A percentile compares a stretch with the other conserved stretches of the same genome.
These are phyloP conservation scores for Psophocarpus tetragonolobus DNA, from an alignment of 306 rosid genomes.

Conservation along the genomic window DNA sequence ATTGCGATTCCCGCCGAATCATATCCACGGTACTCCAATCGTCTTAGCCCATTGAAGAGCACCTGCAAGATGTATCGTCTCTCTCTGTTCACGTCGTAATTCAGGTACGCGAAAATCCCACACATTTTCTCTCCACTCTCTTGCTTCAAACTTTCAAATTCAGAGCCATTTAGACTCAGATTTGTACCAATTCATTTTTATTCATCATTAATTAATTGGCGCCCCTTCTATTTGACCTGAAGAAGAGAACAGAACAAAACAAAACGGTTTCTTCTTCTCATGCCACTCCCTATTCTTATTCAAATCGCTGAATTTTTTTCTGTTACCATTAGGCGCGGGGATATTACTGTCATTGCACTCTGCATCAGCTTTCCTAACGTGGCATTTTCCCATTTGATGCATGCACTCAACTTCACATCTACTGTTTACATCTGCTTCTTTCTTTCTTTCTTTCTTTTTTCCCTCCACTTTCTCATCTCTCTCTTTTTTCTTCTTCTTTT, in stretches of 20 bases:
- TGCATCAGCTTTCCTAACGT: conserved; percentile 27
- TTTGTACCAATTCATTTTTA: not conserved
- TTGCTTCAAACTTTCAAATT: not conserved
- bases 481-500: not conserved
- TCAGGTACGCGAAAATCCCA: conserved; percentile 97
- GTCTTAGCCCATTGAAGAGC: conserved; percentile 82
- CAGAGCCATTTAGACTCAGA: not conserved
- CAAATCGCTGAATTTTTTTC: not conserved
- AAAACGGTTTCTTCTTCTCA: not conserved
- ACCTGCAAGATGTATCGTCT: conserved; percentile 87
- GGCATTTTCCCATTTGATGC: conserved; percentile 23
- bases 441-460: not conserved
- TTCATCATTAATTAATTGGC: not conserved
- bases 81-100: conserved; percentile 78
- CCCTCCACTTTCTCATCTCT: not conserved
- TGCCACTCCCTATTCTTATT: too few species aligned
- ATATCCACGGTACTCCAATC: conserved; percentile 92
- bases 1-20: conserved; percentile 95
- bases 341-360: not conserved
- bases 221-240: conserved; percentile 31
- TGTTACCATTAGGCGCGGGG: conserved; percentile 10
- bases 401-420: not conserved
- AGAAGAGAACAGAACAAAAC: too few species aligned
- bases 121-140: conserved; percentile 54
- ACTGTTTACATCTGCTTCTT: not conserved